Base-by-base conservation (phyloP, 75 land plant species). In the Adiantum capillusveneris region DNA sequence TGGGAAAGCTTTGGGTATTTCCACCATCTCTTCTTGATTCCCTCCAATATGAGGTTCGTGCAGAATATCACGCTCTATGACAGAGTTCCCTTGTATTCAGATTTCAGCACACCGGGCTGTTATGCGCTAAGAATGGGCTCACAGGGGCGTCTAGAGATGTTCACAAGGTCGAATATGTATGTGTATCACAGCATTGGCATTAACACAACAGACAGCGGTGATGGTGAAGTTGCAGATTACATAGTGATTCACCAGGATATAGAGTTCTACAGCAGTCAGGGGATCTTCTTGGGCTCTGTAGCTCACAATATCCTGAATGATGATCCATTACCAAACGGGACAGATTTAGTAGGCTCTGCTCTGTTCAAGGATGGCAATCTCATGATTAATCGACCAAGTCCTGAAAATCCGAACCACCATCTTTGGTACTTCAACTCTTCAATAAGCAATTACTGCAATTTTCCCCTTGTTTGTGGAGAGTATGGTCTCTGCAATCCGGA, bases 1-100 rank as follows among this genome's bases (percentile, higher is more conserved):
- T 82, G 85, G 85, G 12, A 41, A 14, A 41, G 43, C 43, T 41
- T 41, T 14, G 14, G 12, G 12, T 9, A 9, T 14, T 41, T 41
- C 43, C 12, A 41, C 14, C 14, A 9, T 14, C 9, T 41, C 43
- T 41, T 41, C 43, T 9, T 41, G 9, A 9, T 41, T 14, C 43
- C 43, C 43, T 41, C 43, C 12, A 14, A 14, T 14, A 41, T 41
- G 43, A 41, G 14, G 9, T 41, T 41, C 43, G 14, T 14, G 9
- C 9, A 14, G 43, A 41, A 41, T 14, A 41, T 14, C 12, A 41
- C 14, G 43, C 43, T 41, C 43, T 41, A 9, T 14, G 43, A 41
- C 12, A 14, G 12, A 9, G 43, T 41, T 14, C 12, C 12, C 43
- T 9, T 41, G 43, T 41, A 9, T 9, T 14, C 43, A 14, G 9